Evolutionary conservation across 352 stramenopile species (phyloP), one percentile per base, ranked within the genome.

Genomic region (Globisporangium nagaii): DNA sequence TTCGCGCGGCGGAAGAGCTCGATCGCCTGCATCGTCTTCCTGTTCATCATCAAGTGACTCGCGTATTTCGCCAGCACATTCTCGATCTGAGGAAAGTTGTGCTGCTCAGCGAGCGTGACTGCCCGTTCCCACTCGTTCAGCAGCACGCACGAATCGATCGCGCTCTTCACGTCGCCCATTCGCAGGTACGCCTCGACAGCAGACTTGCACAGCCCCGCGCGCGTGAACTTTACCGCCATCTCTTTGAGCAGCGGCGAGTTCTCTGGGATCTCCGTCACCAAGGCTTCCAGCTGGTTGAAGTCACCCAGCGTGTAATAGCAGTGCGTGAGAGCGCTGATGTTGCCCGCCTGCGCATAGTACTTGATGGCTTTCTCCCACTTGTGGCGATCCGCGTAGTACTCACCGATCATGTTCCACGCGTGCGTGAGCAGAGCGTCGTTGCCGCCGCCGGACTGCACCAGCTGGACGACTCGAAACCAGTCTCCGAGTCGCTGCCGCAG

Each of bases 51-150:
- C 15, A 98, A 65, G 32, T 96, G 73, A 20, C 70, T 88, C 8
- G 87, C 88, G 58, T 96, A 94, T 52, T 97, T 97, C 27, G 73
- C 81, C 6, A 98, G 56, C 9, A 98, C 73, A 46, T 94, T 93
- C 63, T 98, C 93, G 36, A 98, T 96, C 61, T 98, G 91, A 11
- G 88, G 88, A 53, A 96, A 98, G 54, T 96, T 78, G 70, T 97
- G 86, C 60, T 95, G 67, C 54, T 97, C 86, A 0, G 91, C 93
- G 1, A 98, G 74, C 25, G 87, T 63, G 35, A 98, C 86, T 27
- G 93, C 93, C 9, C 71, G 70, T 51, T 94, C 88, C 89, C 92
- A 98, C 36, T 98, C 84, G 63, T 98, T 98, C 32, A 97, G 60
- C 2, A 96, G 55, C 19, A 98, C 90, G 31, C 91, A 97, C 12